Evolutionary conservation across 495 filamentous ascomycete genomes (phyloP), one percentile per base, ranked within the genome.

Genomic region (Aspergillus baeticus): DNA sequence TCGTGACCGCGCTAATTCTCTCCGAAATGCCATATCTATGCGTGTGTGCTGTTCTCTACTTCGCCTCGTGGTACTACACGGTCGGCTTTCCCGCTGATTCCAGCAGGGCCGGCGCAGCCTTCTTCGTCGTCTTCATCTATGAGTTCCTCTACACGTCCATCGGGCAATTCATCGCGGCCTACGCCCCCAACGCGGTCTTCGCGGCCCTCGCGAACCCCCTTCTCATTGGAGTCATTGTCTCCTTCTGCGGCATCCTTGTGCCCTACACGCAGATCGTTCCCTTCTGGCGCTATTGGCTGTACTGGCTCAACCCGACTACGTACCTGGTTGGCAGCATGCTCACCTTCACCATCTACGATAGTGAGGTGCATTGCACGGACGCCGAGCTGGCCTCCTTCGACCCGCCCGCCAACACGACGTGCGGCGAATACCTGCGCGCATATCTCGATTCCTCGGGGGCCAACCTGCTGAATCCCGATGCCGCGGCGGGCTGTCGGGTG

Each of bases 241-340:
- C 17, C 3, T 48, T 83, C 61, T 85, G 84, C 62, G 70, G 74
- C 53, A 63, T 75, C 13, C 55, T 72, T 11, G 70, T 74, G 2
- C 69, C 71, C 6, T 73, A 73, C 26, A 48, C 38, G 2, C 63
- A 75, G 47, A 81, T 87, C 10, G 67, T 72, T 11, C 78, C 69
- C 3, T 77, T 88, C 47, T 87, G 86, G 53, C 70, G 78, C 20
- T 91, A 90, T 77, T 90, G 86, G 87, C 83, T 45, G 21, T 89
- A 89, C 69, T 83, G 79, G 49, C 69, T 88, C 57, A 85, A 84
- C 35, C 87, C 87, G 4, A 82, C 88, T 59, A 86, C 81, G 10
- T 89, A 90, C 51, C 64, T 87, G 1, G 78, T 87, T 22, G 72
- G 70, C 42, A 75, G 76, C 44, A 77, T 88, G 68, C 57, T 89